phyloP scores from a whole-genome alignment of 2,329 filamentous ascomycete genomes.

The Fusarium sp. region DNA sequence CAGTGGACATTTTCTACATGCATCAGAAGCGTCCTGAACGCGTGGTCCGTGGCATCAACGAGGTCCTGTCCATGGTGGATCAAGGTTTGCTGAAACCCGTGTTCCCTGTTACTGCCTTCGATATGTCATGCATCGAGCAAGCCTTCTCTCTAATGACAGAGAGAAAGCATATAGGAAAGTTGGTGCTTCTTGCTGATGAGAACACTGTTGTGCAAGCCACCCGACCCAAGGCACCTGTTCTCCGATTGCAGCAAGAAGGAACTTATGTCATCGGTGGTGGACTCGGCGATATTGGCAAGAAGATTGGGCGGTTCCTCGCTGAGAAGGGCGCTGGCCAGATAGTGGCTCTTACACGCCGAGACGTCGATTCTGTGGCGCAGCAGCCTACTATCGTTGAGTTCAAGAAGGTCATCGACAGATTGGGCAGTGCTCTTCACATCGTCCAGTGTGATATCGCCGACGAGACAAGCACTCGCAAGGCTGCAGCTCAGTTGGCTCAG shows the following conservation, averaged over 20 bases:
- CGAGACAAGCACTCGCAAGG: not conserved
- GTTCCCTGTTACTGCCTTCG: slow-evolving; percentile 1
- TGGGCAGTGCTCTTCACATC: slow-evolving; percentile 7
- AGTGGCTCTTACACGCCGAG: slow-evolving; percentile 2
- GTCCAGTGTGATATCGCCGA: slow-evolving; percentile 8
- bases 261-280: slow-evolving; percentile 12
- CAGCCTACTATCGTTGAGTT: not conserved
- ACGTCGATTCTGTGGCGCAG: not conserved
- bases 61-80: slow-evolving; percentile 1
- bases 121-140: slow-evolving; percentile 6
- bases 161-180: slow-evolving; percentile 5
- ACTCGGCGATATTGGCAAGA: slow-evolving; percentile 12
- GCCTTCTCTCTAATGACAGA: slow-evolving; percentile 2
- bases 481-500: not conserved
- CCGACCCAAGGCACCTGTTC: not conserved
- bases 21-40: not conserved
- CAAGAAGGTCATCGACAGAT: not conserved
- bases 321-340: slow-evolving; percentile 11
- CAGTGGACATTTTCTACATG: slow-evolving; percentile 6
- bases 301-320: not conserved
- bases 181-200: slow-evolving; percentile 1
- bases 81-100: not conserved
- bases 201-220: slow-evolving; percentile 5
- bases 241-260: not conserved
- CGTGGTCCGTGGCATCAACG: slow-evolving; percentile 4